Percentiles rank a stretch among this genome's conserved stretches.
Evolutionary conservation across 2,329 filamentous ascomycete genomes (phyloP).

Genomic region (Fusarium piperis): DNA sequence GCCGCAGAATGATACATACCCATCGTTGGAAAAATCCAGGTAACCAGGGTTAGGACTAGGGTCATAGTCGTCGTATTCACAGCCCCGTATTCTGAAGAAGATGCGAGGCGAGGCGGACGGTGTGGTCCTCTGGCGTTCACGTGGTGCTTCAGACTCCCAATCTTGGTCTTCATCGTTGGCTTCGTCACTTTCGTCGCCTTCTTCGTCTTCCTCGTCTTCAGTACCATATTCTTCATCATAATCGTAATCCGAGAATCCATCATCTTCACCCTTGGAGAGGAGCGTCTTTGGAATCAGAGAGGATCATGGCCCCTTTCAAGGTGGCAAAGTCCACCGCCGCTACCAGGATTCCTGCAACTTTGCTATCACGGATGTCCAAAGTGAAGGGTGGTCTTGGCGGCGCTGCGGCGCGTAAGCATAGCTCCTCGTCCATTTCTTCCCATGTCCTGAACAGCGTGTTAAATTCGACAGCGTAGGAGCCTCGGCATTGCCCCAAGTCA

Average conservation of each 20-base stretch:
- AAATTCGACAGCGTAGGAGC: background rate
- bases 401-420: background rate
- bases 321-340: background rate
- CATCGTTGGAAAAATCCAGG: background rate
- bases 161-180: no score
- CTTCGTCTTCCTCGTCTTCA: background rate
- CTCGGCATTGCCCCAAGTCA: background rate
- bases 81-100: background rate
- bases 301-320: background rate
- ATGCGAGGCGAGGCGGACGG: background rate
- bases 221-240: background rate
- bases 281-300: background rate
- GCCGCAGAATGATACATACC: background rate
- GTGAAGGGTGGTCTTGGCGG: background rate
- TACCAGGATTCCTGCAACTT: background rate
- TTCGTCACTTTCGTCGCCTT: background rate
- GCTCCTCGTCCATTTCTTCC: background rate
- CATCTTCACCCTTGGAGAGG: background rate
- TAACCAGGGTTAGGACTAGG: background rate
- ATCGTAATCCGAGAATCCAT: background rate
- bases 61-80: background rate
- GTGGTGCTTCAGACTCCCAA: background rate
- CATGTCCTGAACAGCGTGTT: background rate
- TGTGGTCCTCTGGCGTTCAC: background rate
- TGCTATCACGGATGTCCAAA: background rate